phyloP scores from a whole-genome alignment of 768 basidiomycete genomes.

The Mycena vulgaris region DNA sequence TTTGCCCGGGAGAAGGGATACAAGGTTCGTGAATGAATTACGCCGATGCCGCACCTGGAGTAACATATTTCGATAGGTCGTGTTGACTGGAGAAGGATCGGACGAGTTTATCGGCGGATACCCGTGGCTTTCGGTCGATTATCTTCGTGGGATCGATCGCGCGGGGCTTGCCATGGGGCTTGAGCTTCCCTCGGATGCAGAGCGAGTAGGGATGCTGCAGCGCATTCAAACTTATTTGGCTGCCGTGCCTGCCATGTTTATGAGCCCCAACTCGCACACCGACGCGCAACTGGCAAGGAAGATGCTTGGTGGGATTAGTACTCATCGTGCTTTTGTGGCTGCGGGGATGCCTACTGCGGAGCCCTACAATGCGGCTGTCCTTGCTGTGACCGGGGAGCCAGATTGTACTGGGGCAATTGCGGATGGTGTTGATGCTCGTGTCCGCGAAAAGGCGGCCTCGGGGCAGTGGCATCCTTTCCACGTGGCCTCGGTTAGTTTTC shows the following conservation, averaged over 20 bases:
- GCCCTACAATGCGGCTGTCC: not conserved
- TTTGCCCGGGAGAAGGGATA: slow-evolving; percentile 31
- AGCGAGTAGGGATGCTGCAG: slow-evolving; percentile 14
- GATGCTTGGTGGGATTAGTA: slow-evolving; percentile 22
- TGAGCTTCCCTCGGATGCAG: slow-evolving; percentile 17
- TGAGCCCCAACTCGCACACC: slow-evolving; percentile 4
- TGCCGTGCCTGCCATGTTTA: not conserved
- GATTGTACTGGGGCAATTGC: slow-evolving; percentile 17
- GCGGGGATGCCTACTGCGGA: slow-evolving; percentile 4
- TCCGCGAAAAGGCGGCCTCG: slow-evolving; percentile 7
- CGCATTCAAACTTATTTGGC: not conserved
- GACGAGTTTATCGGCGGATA: slow-evolving; percentile 35
- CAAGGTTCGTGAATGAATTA: too few relatives aligned
- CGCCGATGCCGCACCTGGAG: too few relatives aligned
- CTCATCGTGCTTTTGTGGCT: slow-evolving; percentile 15
- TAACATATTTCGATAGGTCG: slow-evolving; percentile 19
- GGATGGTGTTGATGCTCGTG: slow-evolving; percentile 6
- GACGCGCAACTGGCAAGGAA: slow-evolving; percentile 15
- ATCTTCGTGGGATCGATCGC: slow-evolving; percentile 21
- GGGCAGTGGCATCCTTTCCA: slow-evolving; percentile 30
- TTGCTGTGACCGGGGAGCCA: slow-evolving; percentile 12
- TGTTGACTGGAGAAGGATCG: slow-evolving; percentile 31
- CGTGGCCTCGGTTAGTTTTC: slow-evolving; percentile 21
- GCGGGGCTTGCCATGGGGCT: slow-evolving; percentile 19
- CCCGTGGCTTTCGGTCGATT: slow-evolving; percentile 23